Base-by-base conservation (phyloP, 2,329 filamentous ascomycete genomes). In the Botrytis hyacinthi region DNA sequence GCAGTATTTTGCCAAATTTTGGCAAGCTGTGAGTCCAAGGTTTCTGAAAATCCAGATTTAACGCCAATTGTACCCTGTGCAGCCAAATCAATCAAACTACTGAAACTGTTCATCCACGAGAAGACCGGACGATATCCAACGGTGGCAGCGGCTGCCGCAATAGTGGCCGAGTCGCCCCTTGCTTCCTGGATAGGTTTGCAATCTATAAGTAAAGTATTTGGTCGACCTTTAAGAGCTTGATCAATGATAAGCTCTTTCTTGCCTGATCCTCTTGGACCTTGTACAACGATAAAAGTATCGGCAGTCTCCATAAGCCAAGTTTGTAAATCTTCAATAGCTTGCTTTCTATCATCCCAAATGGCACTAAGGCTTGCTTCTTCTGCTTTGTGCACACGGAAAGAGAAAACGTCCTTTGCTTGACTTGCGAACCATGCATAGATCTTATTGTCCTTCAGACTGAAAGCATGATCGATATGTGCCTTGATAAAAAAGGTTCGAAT, bases 51-150 rank as follows among this genome's bases (percentile, higher is more conserved):
- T 12, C 95, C 95, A 9, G 94, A 93, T 83, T 98, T 98, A 73
- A 97, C 93, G 20, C 95, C 95, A 32, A 95, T 97, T 20, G 96
- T 96, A 78, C 95, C 93, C 81, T 98, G 95, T 1, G 96, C 93
- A 35, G 95, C 96, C 54, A 98, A 88, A 78, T 98, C 96, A 76
- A 97, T 86, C 83, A 98, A 89, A 81, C 94, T 97, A 83, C 93
- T 97, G 77, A 98, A 89, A 79, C 91, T 97, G 82, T 98, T 98
- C 83, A 97, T 92, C 93, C 95, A 98, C 0, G 93, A 97, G 81
- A 99, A 99, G 0, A 99, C 90, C 0, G 96, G 96, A 14, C 93
- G 87, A 81, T 98, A 98, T 14, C 96, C 95, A 67, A 98, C 95
- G 76, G 95, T 90, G 1, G 86, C 84, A 0, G 95, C 96, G 9